These are phyloP conservation scores for Alternaria incomplexa DNA, from an alignment of 2,329 filamentous ascomycete genomes.

Conservation along the genomic window DNA sequence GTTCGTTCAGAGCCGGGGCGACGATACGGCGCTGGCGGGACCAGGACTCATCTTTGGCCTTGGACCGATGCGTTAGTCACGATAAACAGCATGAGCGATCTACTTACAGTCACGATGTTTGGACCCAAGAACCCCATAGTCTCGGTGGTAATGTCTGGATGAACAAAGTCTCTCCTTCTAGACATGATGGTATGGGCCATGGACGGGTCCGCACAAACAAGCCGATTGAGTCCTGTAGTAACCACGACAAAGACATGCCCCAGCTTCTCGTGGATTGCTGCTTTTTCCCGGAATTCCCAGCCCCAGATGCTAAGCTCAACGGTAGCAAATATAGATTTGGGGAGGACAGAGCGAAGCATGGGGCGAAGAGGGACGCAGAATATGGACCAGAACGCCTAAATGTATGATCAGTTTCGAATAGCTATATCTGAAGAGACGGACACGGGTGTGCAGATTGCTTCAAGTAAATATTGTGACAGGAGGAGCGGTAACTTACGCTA, in stretches of 20 bases:
- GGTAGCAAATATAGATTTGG: neutral
- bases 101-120: neutral
- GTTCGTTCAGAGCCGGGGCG: conserved; percentile 15
- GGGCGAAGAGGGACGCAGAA: neutral
- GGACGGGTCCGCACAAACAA: conserved; percentile 7
- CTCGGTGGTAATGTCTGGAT: neutral
- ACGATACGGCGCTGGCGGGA: conserved; percentile 16
- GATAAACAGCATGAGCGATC: neutral
- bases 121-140: neutral
- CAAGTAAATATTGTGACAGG: neutral
- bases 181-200: conserved; percentile 1
- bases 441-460: neutral
- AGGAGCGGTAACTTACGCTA: conserved; percentile 2
- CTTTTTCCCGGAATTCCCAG: conserved; percentile 21
- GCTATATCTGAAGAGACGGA: neutral
- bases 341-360: neutral
- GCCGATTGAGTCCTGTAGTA: conserved; percentile 13
- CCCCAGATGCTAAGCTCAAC: conserved; percentile 12
- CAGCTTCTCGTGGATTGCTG: conserved; percentile 9
- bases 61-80: neutral
- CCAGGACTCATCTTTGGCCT: conserved; percentile 12
- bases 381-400: neutral
- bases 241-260: conserved; percentile 23
- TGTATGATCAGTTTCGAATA: neutral
- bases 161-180: conserved; percentile 3